A percentile compares a stretch with the other conserved stretches of the same genome.
Conservation (phyloP, 2,329 filamentous ascomycete genomes). For the Fusarium piperis region DNA sequence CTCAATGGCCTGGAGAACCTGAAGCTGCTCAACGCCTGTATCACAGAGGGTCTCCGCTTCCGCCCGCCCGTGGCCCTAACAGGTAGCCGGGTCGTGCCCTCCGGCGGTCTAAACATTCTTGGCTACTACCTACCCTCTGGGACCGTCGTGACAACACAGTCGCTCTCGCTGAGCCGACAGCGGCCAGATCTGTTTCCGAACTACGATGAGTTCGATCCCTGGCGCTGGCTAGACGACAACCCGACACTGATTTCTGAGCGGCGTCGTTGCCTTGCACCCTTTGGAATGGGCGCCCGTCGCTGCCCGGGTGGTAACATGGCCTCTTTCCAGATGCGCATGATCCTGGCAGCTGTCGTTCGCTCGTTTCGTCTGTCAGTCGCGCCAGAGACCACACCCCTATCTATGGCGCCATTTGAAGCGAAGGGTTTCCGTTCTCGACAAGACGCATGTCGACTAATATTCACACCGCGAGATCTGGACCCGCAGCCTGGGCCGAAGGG, state of each 20-base stretch:
- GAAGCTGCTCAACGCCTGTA: slow-evolving; percentile 26
- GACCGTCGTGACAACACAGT: slow-evolving; percentile 30
- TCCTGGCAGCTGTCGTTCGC: not conserved
- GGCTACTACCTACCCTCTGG: slow-evolving; percentile 26
- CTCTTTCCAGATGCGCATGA: slow-evolving; percentile 1
- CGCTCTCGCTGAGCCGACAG: slow-evolving; percentile 31
- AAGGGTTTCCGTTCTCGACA: not conserved
- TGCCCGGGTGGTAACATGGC: slow-evolving; percentile 4
- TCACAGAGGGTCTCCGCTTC: slow-evolving; percentile 30
- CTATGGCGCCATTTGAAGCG: not conserved
- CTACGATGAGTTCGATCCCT: slow-evolving; percentile 26
- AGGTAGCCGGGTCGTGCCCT: slow-evolving; percentile 24
- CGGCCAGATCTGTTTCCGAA: slow-evolving; percentile 28
- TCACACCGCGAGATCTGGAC: not conserved
- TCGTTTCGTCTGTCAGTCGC: not conserved
- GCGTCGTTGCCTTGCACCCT: not conserved
- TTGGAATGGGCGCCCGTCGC: not conserved
- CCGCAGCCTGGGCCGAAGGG: not conserved
- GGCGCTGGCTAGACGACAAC: slow-evolving; percentile 18
- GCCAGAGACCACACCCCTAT: not conserved
- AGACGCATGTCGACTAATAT: not conserved
- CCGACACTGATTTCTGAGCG: not conserved
- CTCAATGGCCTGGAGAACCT: slow-evolving; percentile 6
- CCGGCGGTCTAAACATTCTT: slow-evolving; percentile 19
- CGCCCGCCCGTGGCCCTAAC: slow-evolving; percentile 30